Percentiles rank a stretch among this genome's conserved stretches.
These are phyloP conservation scores for Trypanosoma congolense DNA, from an alignment of 208 protist genomes.

Conservation along the genomic window DNA sequence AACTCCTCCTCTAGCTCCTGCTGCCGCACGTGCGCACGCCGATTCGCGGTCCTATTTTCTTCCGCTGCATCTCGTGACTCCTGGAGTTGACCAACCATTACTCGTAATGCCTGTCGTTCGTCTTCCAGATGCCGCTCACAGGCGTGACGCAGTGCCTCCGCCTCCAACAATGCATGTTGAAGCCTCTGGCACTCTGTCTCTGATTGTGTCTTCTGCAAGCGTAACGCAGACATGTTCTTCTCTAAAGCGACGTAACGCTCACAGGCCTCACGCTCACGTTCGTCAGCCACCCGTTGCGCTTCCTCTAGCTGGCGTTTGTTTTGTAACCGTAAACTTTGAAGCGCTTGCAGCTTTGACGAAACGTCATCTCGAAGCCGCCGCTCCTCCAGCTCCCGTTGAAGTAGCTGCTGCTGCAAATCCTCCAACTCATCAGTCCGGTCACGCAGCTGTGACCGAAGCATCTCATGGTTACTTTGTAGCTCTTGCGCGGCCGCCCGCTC, in stretches of 20 bases:
- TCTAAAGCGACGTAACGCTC: conserved; percentile 25
- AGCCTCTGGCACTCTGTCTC: conserved; percentile 25
- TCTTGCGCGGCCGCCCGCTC: conserved; percentile 51
- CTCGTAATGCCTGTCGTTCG: conserved; percentile 47
- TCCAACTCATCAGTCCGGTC: conserved; percentile 34
- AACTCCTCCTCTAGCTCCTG: conserved; percentile 33
- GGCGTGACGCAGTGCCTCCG: conserved; percentile 38
- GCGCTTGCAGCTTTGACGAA: conserved; percentile 26
- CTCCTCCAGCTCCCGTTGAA: conserved; percentile 45
- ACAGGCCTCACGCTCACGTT: conserved; percentile 22
- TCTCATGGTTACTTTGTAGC: conserved; percentile 43
- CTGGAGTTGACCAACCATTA: conserved; percentile 27
- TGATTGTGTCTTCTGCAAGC: conserved; percentile 18
- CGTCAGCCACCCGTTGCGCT: conserved; percentile 18
- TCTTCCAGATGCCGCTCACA: conserved; percentile 40
- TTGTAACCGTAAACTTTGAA: conserved; percentile 26
- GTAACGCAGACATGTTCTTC: conserved; percentile 15
- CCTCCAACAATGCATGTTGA: conserved; percentile 11
- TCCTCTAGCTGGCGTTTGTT: conserved; percentile 11
- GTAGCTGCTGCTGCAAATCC: conserved; percentile 58
- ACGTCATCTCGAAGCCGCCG: conserved; percentile 59
- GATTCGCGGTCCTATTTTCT: conserved; percentile 33
- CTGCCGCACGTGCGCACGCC: conserved; percentile 34
- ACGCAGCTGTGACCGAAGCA: conserved; percentile 47
- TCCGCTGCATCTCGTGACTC: conserved; percentile 39